Evolutionary conservation across 768 basidiomycete genomes (phyloP), one percentile per base, ranked within the genome.

Genomic region (Hygrophoropsis aurantiaca): DNA sequence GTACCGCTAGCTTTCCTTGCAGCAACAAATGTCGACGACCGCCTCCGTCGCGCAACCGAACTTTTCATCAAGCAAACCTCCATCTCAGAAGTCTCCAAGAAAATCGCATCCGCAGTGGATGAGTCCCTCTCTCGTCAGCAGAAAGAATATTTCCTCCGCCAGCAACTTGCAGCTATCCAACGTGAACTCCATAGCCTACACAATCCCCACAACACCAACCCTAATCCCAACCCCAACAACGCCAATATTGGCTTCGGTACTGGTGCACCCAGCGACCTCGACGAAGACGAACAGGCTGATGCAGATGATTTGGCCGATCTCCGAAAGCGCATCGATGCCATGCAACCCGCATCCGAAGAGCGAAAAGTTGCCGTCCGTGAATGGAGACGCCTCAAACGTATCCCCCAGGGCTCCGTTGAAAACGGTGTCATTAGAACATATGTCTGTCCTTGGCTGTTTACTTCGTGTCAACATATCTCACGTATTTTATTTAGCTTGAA

Each of bases 361-460:
- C 76, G 89, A 34, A 89, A 85, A 62, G 84, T 87, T 64, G 87
- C 86, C 19, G 78, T 85, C 0, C 68, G 90, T 26, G 94, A 97
- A 61, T 90, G 89, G 80, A 80, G 83, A 56, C 71, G 94, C 35
- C 68, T 97, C 25, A 87, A 84, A 64, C 81, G 91, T 16, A 94
- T 91, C n/a, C 91, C 92, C 0, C 82, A 84, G 26, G 90, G 91
- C 15, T 90, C 89, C 42, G 90, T 92, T 2, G 94, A 97, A 71
- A 83, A 90, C 59, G 90, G 92, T 4, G 93, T 95, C 27, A 85
- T 94, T 41, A 74, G 90, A 40, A 85, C 74, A 61, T 93, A 88
- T 62, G 90, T 90, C 58, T 56, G 85, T 73, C 6, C 41, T 39
- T 6, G 2, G 19, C 21, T 35, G 19, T 52, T 33, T 20, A 37